A percentile compares a stretch with the other conserved stretches of the same genome.
Evolutionary conservation across 1,284 basidiomycete species (phyloP).

Genomic region (Cerioporus squamosus): DNA sequence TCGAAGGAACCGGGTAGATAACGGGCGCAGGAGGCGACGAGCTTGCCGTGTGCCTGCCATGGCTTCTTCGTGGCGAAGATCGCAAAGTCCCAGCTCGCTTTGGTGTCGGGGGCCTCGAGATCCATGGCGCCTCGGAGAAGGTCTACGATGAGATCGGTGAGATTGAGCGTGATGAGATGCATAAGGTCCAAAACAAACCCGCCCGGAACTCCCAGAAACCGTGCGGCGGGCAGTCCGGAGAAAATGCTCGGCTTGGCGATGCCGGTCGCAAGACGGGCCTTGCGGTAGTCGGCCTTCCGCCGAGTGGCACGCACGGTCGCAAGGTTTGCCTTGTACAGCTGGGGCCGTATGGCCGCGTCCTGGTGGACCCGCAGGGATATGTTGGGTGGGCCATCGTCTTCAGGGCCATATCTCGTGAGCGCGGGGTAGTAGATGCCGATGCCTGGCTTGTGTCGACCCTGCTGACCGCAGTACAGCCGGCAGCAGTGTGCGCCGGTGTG

Average conservation of each 20-base stretch:
- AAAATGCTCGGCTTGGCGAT: constrained; percentile 29
- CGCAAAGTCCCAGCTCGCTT: constrained; percentile 39
- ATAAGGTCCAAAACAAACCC: constrained; percentile 31
- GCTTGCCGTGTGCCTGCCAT: constrained; percentile 37
- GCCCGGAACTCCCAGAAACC: constrained; percentile 17
- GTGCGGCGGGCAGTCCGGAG: constrained; percentile 4
- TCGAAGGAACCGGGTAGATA: neutral
- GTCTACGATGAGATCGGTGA: constrained; percentile 18
- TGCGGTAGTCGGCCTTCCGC: constrained; percentile 6
- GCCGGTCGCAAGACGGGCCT: constrained; percentile 22
- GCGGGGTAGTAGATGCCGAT: neutral
- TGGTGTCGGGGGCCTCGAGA: constrained; percentile 33
- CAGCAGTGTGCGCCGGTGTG: constrained; percentile 40
- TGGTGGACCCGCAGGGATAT: neutral
- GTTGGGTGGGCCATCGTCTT: neutral
- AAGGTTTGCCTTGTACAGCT: constrained; percentile 4
- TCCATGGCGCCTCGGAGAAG: constrained; percentile 24
- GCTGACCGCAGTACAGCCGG: constrained; percentile 34
- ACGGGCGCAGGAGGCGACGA: constrained; percentile 8
- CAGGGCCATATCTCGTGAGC: neutral
- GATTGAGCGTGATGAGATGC: constrained; percentile 33
- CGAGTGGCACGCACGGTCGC: neutral
- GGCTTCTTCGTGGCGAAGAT: constrained; percentile 28
- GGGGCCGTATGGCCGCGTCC: neutral
- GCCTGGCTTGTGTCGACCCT: constrained; percentile 37